These are phyloP conservation scores for Aethionema arabicum DNA, from an alignment of 345 rosid genomes.

Conservation along the genomic window DNA sequence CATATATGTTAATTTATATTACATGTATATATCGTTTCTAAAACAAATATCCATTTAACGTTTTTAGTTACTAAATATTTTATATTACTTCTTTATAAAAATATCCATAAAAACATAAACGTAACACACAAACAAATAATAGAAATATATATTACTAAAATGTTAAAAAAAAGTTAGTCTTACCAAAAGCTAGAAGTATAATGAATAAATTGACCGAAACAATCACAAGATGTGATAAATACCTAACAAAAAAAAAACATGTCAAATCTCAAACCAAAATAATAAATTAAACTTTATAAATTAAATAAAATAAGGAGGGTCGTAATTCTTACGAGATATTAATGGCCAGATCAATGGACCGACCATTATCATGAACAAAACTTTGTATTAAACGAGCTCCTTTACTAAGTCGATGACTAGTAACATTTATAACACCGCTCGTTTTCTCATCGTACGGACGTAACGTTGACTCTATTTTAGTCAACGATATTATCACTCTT, in stretches of 20 bases:
- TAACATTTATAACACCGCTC: slow-evolving; percentile 40
- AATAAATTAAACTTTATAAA: not conserved
- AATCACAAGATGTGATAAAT: slow-evolving; percentile 43
- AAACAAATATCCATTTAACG: no score
- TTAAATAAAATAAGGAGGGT: not conserved
- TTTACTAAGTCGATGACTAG: slow-evolving; percentile 43
- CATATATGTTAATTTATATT: no score
- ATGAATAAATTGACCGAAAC: slow-evolving; percentile 46
- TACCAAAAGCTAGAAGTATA: slow-evolving; percentile 56
- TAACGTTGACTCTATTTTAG: slow-evolving; percentile 44
- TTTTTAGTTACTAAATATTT: no score
- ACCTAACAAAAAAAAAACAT: slow-evolving; percentile 34
- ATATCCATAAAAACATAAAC: no score
- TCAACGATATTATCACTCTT: slow-evolving; percentile 36
- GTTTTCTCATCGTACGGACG: slow-evolving; percentile 48
- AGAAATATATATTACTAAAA: no score
- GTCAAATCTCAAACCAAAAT: slow-evolving; percentile 8
- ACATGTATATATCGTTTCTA: no score
- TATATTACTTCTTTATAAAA: no score
- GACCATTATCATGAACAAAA: slow-evolving; percentile 41
- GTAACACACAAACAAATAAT: no score
- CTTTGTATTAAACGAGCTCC: slow-evolving; percentile 42
- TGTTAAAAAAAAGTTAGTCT: slow-evolving; percentile 15
- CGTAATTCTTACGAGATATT: slow-evolving; percentile 50
- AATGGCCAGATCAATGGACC: slow-evolving; percentile 48